phyloP scores from a whole-genome alignment of 768 basidiomycete genomes.

The Trametes meyenii region DNA sequence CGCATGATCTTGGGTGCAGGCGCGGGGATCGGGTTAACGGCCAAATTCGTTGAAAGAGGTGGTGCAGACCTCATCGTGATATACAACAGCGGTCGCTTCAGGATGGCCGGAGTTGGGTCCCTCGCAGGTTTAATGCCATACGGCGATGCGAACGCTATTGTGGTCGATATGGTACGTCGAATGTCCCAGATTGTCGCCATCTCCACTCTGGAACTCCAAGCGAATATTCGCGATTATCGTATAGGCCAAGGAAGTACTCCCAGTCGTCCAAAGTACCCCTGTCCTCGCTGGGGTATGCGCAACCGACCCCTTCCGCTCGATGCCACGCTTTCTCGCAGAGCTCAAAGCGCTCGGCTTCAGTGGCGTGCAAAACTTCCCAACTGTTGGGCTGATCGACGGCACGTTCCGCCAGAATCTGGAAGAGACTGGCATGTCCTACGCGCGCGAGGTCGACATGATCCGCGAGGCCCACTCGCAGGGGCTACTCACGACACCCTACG shows the following conservation, averaged over 20 bases:
- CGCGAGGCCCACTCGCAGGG: slow-evolving; percentile 23
- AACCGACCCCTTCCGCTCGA: slow-evolving; percentile 26
- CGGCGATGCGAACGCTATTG: slow-evolving; percentile 24
- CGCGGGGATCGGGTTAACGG: slow-evolving; percentile 24
- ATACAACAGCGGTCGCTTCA: slow-evolving; percentile 26
- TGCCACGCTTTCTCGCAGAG: slow-evolving; percentile 26
- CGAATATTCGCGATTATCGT: neutral
- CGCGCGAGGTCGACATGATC: slow-evolving; percentile 26
- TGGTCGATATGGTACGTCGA: slow-evolving; percentile 22
- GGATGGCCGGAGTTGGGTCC: slow-evolving; percentile 23
- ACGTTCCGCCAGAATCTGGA: slow-evolving; percentile 27
- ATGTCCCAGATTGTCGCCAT: neutral
- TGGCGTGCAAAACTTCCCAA: slow-evolving; percentile 30
- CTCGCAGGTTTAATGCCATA: slow-evolving; percentile 26
- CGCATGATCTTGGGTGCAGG: slow-evolving; percentile 22
- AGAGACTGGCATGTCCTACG: slow-evolving; percentile 29
- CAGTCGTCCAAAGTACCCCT: slow-evolving; percentile 18
- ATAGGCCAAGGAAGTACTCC: slow-evolving; percentile 25
- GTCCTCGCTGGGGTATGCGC: slow-evolving; percentile 27
- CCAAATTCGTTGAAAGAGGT: slow-evolving; percentile 25
- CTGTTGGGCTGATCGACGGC: slow-evolving; percentile 27
- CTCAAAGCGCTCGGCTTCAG: slow-evolving; percentile 25
- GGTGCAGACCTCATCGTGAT: slow-evolving; percentile 26
- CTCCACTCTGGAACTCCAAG: neutral
- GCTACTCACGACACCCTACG: slow-evolving; percentile 26